Evolutionary conservation across 768 basidiomycete genomes (phyloP), one percentile per base, ranked within the genome.

Genomic region (Lepiota venenata): DNA sequence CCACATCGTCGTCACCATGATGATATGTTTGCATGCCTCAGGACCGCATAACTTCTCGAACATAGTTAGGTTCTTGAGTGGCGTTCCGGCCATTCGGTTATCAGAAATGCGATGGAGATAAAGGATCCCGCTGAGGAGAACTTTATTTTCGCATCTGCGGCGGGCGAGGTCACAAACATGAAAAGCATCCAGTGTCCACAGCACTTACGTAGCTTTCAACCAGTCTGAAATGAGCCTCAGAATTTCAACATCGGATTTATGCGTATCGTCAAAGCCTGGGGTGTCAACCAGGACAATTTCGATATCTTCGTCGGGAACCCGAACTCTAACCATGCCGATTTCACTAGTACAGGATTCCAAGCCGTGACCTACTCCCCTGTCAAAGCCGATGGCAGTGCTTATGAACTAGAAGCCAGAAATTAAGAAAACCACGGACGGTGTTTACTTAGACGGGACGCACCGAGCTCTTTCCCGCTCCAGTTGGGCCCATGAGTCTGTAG

Each of bases 31-130:
- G 12, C 68, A 50, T 4, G 69, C 64, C 4, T 63, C 15, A 14
- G 60, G 45, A 1, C 74, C 74, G 40, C 75, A 76, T 15, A 76
- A 47, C 35, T 60, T 61, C 25, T 63, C 58, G 56, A 75, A 73
- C 60, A 72, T 59, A n/a, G 57, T 55, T 42, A 74, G 63, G 54
- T 72, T 62, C 20, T 57, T 64, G 20, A 47, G 45, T 8, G 57
- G 54, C 14, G 69, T 65, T 12, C 69, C 71, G 9, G 63, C 56
- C 61, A 75, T 62, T 3, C 70, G 66, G 21, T 56, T 53, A 16
- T 58, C 55, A 2, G 64, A 55, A 20, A 66, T 64, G 3, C 60
- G 55, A 37, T 64, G 64, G 16, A 66, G 53, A 41, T 64, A 66
- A 20, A 66, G 48, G 58, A 70, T 58, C 9, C 74, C 75, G 20